Base-by-base conservation (phyloP, 2,329 filamentous ascomycete genomes). In the Chaetomiaceae sp. region DNA sequence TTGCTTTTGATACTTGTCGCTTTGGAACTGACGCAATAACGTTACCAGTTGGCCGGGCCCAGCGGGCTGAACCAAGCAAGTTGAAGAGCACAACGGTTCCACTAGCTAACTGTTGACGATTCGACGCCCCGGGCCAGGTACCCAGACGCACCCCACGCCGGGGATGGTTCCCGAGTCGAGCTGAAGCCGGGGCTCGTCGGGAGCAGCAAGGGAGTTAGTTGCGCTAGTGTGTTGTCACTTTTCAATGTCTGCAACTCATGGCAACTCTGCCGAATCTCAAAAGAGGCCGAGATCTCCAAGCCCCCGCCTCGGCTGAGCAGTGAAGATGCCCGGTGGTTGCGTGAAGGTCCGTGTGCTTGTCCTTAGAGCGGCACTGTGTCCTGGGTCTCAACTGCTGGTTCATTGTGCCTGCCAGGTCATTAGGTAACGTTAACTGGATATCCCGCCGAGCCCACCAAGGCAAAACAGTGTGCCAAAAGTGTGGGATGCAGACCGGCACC, bases 271-370 rank as follows among this genome's bases (percentile, higher is more conserved):
- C 47, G 47, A 14, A 37, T 42, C 47, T 42, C 25, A 37, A 44
- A 31, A 37, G 20, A 44, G 39, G 44, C 5, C n/a, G 25, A 46
- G 49, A 46, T 52, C 42, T 40, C 49, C 43, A 51, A 36, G 46
- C 33, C 42, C 33, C 39, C n/a, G 40, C 48, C 45, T 45, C 39
- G 23, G 34, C 29, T 38, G 19, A 23, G 38, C 27, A 17, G 9
- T 31, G 6, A 27, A 5, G 5, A 27, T 27, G 14, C 25, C 19
- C 27, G 48, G 39, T 27, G 15, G 25, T 37, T 40, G 34, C 27
- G 34, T 33, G n/a, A 36, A 1, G 15, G 29, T 19, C 42, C 42
- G 42, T 52, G 49, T 52, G 36, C 15, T 31, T 46, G 42, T 31
- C 15, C 19, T 1, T 4, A 19, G 22, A 19, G 25, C 15, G 4